phyloP scores from a whole-genome alignment of 2,329 filamentous ascomycete genomes.

The Pyricularia sp. region DNA sequence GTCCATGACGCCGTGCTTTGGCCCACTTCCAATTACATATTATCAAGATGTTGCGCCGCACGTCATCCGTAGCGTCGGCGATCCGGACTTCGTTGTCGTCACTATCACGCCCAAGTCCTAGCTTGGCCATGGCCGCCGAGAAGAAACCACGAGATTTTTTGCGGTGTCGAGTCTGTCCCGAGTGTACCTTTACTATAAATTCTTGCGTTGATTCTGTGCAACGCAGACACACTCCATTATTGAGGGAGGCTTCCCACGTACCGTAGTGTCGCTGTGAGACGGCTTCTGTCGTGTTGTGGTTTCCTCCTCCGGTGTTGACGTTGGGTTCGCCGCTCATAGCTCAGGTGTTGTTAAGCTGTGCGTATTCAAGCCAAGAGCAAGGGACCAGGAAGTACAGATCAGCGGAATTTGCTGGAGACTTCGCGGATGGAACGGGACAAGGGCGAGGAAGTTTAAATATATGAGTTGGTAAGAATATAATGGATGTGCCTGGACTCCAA shows the following conservation, averaged over 20 bases:
- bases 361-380: background rate
- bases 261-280: background rate
- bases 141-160: background rate
- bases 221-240: background rate
- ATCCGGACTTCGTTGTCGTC: background rate
- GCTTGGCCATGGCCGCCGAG: background rate
- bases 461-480: background rate
- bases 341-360: background rate
- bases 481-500: background rate
- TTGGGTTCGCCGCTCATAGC: background rate
- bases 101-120: background rate
- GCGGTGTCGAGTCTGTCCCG: background rate
- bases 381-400: background rate
- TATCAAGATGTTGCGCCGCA: background rate
- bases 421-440: background rate
- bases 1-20: background rate
- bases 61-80: background rate
- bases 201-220: background rate
- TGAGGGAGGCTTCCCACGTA: background rate
- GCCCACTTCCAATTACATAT: background rate
- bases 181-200: background rate
- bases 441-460: background rate
- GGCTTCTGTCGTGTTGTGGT: background rate
- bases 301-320: background rate
- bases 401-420: background rate